Base-by-base conservation (phyloP, 106 monocot species). In the Acorus gramineus region DNA sequence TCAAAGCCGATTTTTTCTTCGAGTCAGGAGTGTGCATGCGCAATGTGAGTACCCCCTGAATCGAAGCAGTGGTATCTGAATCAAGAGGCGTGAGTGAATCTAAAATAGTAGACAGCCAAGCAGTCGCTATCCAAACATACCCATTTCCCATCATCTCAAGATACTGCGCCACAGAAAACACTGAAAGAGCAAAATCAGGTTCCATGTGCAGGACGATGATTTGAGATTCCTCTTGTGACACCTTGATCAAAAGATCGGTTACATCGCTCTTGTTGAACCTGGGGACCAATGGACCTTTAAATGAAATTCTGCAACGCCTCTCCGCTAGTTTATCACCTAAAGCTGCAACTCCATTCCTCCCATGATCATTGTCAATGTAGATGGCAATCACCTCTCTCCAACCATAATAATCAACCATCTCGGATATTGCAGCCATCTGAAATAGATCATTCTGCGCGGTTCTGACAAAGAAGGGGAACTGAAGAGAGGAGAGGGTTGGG, bases 401-500 rank as follows among this genome's bases (percentile, higher is more conserved):
- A 3, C 47, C 9, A 46, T 66, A 66, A 55, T 55, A 55, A n/a
- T 55, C 66, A 5, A 66, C 46, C 7, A 66, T 3, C 3, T 66
- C 55, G 43, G 66, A 53, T 42, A 66, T 56, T 11, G 66, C 66
- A 52, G 44, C 3, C 66, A 66, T 66, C 11, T 66, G 66, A 42
- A 66, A 66, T 13, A 46, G 55, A 55, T 66, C 66, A 45, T 46
- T 66, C 43, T 66, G 54, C 9, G 66, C 56, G 45, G 66, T 47
- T 55, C 66, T 11, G 7, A 66, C 55, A 45, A 66, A 46, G 45
- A 66, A 66, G 5, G 66, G 66, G 14, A n/a, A 66, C 13, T 66
- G 66, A 56, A 66, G 53, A 7, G 66, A 66, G 56, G 66, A 55
- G 46, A 66, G 66, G 2, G 66, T 66, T 6, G 66, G 66, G n/a